Conservation (phyloP, 495 filamentous ascomycete genomes). For the Filosporella fistucella region DNA sequence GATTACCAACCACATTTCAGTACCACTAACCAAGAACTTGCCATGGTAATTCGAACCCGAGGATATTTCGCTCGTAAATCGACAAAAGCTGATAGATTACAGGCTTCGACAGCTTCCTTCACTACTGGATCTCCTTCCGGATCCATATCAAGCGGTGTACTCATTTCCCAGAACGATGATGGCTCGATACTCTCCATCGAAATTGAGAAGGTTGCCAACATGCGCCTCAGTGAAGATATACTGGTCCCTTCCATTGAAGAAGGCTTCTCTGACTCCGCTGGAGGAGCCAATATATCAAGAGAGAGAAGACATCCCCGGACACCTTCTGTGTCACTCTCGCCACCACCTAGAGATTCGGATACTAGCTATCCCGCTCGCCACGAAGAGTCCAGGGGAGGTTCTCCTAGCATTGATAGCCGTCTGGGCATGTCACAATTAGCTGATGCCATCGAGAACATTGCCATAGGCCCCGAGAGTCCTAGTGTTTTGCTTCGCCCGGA, state of each 20-base stretch:
- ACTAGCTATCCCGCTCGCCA: neutral
- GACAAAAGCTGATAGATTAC: neutral
- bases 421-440: conserved; percentile 9
- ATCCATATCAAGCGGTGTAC: neutral
- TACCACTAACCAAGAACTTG: no score
- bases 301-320: neutral
- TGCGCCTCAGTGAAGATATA: conserved; percentile 1
- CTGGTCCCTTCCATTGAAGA: conserved; percentile 11
- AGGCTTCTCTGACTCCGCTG: conserved; percentile 1
- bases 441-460: conserved; percentile 5
- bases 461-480: neutral
- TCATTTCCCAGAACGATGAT: conserved; percentile 6
- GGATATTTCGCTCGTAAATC: neutral
- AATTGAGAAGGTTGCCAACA: neutral
- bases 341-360: neutral
- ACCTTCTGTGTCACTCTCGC: conserved; percentile 5
- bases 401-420: conserved; percentile 3
- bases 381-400: neutral
- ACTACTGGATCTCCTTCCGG: neutral
- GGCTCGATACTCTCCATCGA: neutral
- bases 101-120: neutral
- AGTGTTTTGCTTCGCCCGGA: neutral
- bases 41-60: no score
- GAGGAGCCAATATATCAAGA: conserved; percentile 2
- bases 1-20: no score